A percentile compares a stretch with the other conserved stretches of the same genome.
These are phyloP conservation scores for Amphirosellinia nigrospora DNA, from an alignment of 495 filamentous ascomycete species.

Conservation along the genomic window DNA sequence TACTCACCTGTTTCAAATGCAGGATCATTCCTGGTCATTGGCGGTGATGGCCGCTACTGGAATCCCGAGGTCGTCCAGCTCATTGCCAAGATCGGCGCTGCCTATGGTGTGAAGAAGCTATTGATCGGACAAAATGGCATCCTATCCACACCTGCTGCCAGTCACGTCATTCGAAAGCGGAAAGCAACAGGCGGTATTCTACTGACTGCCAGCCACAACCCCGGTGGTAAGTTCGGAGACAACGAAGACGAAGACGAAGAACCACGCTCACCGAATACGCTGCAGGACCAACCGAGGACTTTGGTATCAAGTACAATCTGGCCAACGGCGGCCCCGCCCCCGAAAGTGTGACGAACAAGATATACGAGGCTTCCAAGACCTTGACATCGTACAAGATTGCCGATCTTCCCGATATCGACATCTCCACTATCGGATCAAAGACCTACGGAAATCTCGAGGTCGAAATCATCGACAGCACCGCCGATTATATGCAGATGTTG, in stretches of 20 bases:
- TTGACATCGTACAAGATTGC: conserved; percentile 91
- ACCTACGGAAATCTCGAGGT: conserved; percentile 87
- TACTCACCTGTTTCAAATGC: neutral
- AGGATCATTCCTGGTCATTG: conserved; percentile 91
- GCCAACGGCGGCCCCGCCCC: conserved; percentile 94
- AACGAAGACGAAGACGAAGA: neutral
- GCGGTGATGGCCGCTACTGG: conserved; percentile 96
- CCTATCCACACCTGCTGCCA: conserved; percentile 92
- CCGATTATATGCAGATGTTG: conserved; percentile 92
- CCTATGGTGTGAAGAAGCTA: conserved; percentile 98
- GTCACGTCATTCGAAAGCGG: conserved; percentile 90
- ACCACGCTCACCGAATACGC: neutral
- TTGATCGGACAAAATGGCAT: conserved; percentile 95
- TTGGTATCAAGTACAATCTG: conserved; percentile 99
- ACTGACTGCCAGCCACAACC: conserved; percentile 96
- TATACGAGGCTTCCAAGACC: conserved; percentile 86
- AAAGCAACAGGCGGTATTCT: conserved; percentile 96
- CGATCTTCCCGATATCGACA: conserved; percentile 85
- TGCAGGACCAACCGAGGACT: conserved; percentile 87
- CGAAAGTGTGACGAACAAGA: conserved; percentile 96
- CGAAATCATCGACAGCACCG: conserved; percentile 89
- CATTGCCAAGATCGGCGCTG: conserved; percentile 95
- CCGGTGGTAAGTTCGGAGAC: conserved; percentile 73
- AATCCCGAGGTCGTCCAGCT: conserved; percentile 95
- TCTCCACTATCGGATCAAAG: conserved; percentile 78